Base-by-base conservation (phyloP, 2,329 filamentous ascomycete species). In the Bisporella sp. region DNA sequence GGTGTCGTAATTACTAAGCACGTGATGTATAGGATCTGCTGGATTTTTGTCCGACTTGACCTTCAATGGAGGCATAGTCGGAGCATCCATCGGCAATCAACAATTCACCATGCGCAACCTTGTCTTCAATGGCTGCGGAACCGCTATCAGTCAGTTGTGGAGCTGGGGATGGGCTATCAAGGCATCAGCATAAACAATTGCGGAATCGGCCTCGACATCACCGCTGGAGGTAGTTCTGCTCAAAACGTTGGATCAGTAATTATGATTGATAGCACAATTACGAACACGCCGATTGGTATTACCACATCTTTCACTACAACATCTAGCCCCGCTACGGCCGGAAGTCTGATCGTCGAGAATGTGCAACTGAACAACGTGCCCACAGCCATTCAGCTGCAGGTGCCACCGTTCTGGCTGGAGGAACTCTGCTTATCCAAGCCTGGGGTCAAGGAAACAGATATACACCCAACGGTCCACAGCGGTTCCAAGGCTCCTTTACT, bases 391-490 rank as follows among this genome's bases (percentile, higher is more conserved):
- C 75, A 76, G 67, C 71, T 13, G 73, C 71, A 54, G 83, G 87
- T 52, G 84, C 75, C 42, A 67, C 69, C 4, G 70, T 71, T 4
- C 72, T 95, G 39, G 76, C 95, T 31, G 69, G 73, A 6, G 88
- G 87, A 52, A 84, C 84, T 60, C 72, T 76, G 46, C 76, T 80
- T 54, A 76, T 96, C 53, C 66, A 71, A 2, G 81, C 81, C 7
- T 96, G 85, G 78, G 76, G 82, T 28, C 89, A 95, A 66, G 91
- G 91, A 44, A 84, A 85, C 57, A 74, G 80, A 41, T 91, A 95
- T 67, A 74, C 67, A 43, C 72, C 72, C 31, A 59, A 61, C 8
- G 69, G 74, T 48, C 71, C 77, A 50, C 71, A 45, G 7, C 50
- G 47, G 11, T 55, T 57, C 56, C 62, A 73, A 53, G 73, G 74